phyloP scores from a whole-genome alignment of 805 yeast genomes.

The Ogataea zsoltii region DNA sequence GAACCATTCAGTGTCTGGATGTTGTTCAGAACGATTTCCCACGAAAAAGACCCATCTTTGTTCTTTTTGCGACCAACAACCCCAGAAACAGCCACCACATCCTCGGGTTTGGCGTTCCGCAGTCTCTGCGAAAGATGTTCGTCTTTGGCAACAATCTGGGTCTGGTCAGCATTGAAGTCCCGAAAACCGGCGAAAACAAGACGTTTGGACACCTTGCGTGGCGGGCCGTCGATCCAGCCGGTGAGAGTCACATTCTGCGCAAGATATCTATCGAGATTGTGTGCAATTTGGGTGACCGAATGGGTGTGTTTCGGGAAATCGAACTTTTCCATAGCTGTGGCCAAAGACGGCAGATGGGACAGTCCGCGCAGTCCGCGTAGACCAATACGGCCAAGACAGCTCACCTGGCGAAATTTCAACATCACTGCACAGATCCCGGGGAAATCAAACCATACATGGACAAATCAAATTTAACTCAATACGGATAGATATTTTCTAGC shows the following conservation, averaged over 20 bases:
- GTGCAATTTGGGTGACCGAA: conserved; percentile 25
- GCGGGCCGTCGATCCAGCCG: conserved; percentile 84
- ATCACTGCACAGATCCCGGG: not conserved
- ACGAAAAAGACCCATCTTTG: conserved; percentile 29
- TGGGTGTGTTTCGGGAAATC: conserved; percentile 31
- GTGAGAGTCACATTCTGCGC: conserved; percentile 49
- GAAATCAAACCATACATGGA: not conserved
- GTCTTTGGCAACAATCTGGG: conserved; percentile 56
- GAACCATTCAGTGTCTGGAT: conserved; percentile 64
- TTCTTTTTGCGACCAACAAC: conserved; percentile 38
- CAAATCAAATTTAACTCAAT: too few relatives aligned
- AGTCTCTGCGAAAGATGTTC: conserved; percentile 38
- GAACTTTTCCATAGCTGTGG: conserved; percentile 23
- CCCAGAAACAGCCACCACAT: conserved; percentile 70
- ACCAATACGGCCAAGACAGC: too few relatives aligned
- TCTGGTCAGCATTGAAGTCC: conserved; percentile 65
- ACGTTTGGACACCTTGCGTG: conserved; percentile 63
- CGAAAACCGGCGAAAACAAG: conserved; percentile 74
- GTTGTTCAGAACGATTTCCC: conserved; percentile 59
- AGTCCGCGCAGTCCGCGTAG: not conserved
- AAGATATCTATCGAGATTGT: conserved; percentile 6
- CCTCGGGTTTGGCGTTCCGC: conserved; percentile 64
- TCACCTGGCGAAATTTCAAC: not conserved
- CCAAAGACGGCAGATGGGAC: not conserved
- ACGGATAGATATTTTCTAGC: too few relatives aligned